Base-by-base conservation (phyloP, 2,329 filamentous ascomycete genomes). In the Pyrenophora teres region DNA sequence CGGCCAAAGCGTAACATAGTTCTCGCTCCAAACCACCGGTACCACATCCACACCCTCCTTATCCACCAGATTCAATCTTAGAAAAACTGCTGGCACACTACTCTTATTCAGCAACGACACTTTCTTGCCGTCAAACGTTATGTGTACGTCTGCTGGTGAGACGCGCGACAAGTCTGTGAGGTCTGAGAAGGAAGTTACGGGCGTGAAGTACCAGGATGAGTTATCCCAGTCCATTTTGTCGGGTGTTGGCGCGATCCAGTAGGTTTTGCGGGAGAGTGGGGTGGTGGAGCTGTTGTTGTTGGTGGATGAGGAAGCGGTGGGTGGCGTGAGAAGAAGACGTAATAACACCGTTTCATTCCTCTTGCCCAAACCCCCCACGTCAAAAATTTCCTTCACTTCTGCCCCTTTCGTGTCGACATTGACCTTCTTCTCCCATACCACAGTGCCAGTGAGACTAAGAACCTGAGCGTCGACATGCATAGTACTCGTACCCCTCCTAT, bases 1-100 rank as follows among this genome's bases (percentile, higher is more conserved):
- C 0, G 84, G 83, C 76, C 80, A 85, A 8, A 87, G 67, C 1
- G 83, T 86, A 10, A 87, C 72, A 54, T 87, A 87, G 53, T 87
- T 87, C 55, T 87, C 84, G 0, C 79, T 80, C 83, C 84, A 87
- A 16, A 74, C 72, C 0, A 83, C 76, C 0, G 83, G 81, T 4
- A 77, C 56, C 0, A 85, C 73, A 43, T 84, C 81, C 0, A 71
- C 57, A 0, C 77, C 77, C 0, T 65, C 52, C 2, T 46, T 54
- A 53, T 83, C 76, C 0, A 84, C 73, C 1, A 85, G 64, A 39
- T 77, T 78, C 25, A 87, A 46, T 2, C 78, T 73, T 7, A 87
- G 58, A 54, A 87, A 87, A 39, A 87, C 80, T 0, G 84, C 85
- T 0, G 84, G 84, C 0, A 80, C 65, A 0, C 70, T 47, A 0